Evolutionary conservation across 2,329 filamentous ascomycete genomes (phyloP), one percentile per base, ranked within the genome.

Genomic region (Fusarium abutilonis): DNA sequence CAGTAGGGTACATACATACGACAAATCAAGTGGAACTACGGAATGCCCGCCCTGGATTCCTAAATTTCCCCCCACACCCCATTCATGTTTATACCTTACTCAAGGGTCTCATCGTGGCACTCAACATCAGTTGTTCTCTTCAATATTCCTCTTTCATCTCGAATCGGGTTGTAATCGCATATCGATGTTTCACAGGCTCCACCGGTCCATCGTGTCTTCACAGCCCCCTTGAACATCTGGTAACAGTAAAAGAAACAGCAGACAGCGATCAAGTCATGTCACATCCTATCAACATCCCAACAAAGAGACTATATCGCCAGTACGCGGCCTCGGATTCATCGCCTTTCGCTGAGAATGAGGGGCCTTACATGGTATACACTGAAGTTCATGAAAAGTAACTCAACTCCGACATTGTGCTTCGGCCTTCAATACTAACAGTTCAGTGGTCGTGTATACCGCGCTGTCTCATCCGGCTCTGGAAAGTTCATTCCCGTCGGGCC

Each of bases 401-500:
- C n/a, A 9, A 7, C 5, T 1, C 13, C 14, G 11, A 6, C 11
- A 14, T 34, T 34, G 14, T n/a, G n/a, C 11, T 8, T 26, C 2
- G 23, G 19, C 17, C 21, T 41, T 11, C 31, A 11, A 45, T 40
- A 13, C 41, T 64, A 48, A 68, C 48, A 36, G 19, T 35, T 21
- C 17, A 74, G 72, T 52, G 70, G 70, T 10, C 51, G 67, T 5
- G 39, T 68, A 19, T 70, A 68, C 21, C 63, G 56, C 26, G 68
- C 63, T 26, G 48, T 74, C 34, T 73, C 72, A 6, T 57, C 67
- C 13, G 72, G 73, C 26, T 63, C 62, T 8, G 70, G 72, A 39
- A 71, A 60, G 39, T 74, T 64, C 47, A 47, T 72, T 32, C 50
- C 71, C 29, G 56, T 70, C 19, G 63, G 59, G 1, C 46, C 54